Evolutionary conservation across 305 asterid species (phyloP), one percentile per base, ranked within the genome.

Genomic region (Fraxinus floribunda): DNA sequence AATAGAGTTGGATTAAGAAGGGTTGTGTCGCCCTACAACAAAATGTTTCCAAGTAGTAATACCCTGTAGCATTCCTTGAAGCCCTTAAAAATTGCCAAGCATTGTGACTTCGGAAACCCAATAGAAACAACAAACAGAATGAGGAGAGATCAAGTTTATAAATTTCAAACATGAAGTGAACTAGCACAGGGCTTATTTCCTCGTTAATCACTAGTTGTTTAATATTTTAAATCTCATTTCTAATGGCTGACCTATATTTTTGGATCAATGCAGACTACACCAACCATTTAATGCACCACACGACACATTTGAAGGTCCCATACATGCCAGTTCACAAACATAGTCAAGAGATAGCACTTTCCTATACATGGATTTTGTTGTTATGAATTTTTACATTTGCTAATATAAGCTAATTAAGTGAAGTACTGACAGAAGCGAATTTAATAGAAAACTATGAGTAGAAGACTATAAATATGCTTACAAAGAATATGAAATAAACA

Each of bases 401-500:
- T 72, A 72, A 72, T 72, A 34, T n/a, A 32, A 32, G 11, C 15
- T 26, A 34, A 72, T n/a, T 72, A n/a, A 32, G 15, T 72, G 4
- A 16, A 72, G 13, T n/a, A 32, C 18, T 2, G 22, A 16, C 5
- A 32, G 44, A 71, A 34, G 24, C 16, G 1, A 71, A 32, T 71
- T 6, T 26, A 71, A 32, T 71, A 71, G 18, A 71, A 71, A 71
- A 71, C 34, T 71, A 32, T n/a, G 11, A 13, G 26, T 34, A 34
- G 44, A 71, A 34, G n/a, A 15, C 41, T 30, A 15, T 71, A 71
- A 71, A 71, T 4, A 77, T 15, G 41, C 18, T 78, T 52, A 32
- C 13, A 70, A 24, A 87, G 20, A 24, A 38, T 72, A 76, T 3
- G 22, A 46, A 70, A 81, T 35, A 41, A 39, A 84, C 95, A 74